A percentile compares a stretch with the other conserved stretches of the same genome.
These are phyloP conservation scores for Psophocarpus tetragonolobus DNA, from an alignment of 306 rosid species.

Conservation along the genomic window DNA sequence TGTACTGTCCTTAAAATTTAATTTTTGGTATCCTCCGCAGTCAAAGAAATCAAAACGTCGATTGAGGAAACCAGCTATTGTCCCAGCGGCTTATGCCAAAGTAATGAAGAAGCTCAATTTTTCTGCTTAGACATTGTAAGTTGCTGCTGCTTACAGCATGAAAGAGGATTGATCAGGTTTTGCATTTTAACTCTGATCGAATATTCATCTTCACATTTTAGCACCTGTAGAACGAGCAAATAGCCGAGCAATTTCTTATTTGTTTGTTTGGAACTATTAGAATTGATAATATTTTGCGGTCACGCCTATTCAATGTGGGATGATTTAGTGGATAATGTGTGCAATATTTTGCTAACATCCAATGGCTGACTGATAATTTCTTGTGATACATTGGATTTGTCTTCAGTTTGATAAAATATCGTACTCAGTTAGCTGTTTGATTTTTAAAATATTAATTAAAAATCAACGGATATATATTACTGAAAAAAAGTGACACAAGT, in stretches of 20 bases:
- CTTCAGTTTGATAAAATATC: slow-evolving; percentile 9
- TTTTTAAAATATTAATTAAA: neutral
- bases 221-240: slow-evolving; percentile 40
- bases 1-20: slow-evolving; percentile 26
- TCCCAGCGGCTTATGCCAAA: slow-evolving; percentile 79
- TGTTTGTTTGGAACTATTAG: slow-evolving; percentile 22
- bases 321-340: slow-evolving; percentile 15
- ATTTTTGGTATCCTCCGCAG: slow-evolving; percentile 56
- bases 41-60: slow-evolving; percentile 86
- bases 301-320: slow-evolving; percentile 33
- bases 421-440: neutral
- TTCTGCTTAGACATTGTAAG: slow-evolving; percentile 47
- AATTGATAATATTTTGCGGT: slow-evolving; percentile 28
- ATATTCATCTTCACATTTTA: slow-evolving; percentile 34
- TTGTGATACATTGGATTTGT: slow-evolving; percentile 14
- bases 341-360: slow-evolving; percentile 28
- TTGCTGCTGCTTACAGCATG: slow-evolving; percentile 31
- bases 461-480: too few species aligned
- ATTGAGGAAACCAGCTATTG: slow-evolving; percentile 71
- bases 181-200: slow-evolving; percentile 9
- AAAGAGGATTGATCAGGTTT: slow-evolving; percentile 27
- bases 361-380: slow-evolving; percentile 23
- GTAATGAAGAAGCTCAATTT: slow-evolving; percentile 93
- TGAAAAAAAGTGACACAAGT: too few species aligned
- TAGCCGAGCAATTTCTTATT: slow-evolving; percentile 19